Evolutionary conservation across 2,329 filamentous ascomycete species (phyloP), one percentile per base, ranked within the genome.

Genomic region (Botrytis fabae): DNA sequence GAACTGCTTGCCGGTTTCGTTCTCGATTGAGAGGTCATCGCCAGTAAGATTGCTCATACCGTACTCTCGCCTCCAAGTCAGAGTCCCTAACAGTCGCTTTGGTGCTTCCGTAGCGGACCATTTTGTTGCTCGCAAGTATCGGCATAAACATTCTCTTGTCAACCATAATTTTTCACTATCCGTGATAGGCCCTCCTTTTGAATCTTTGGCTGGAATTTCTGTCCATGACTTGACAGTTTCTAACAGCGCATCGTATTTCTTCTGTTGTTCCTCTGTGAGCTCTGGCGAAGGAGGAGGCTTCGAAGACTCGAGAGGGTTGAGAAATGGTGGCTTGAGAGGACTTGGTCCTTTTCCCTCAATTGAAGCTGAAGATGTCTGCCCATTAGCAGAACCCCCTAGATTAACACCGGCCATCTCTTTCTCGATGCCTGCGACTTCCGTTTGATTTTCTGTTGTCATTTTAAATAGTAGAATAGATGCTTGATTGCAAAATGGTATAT

Each of bases 1-100:
- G 73, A 97, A 87, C 82, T 98, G 95, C 86, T 99, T 99, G 77
- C 96, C 96, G 16, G 95, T 98, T 84, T 95, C 94, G 82, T 98
- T 97, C 85, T 99, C 96, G 20, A 93, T 90, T 1, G 92, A 94
- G 79, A 98, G 95, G 83, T 97, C 92, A 14, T 98, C 95, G 16
- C 92, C 86, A 0, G 93, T 95, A 80, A 94, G 88, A 72, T 83
- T 81, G 70, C 88, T 90, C 73, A 97, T 86, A 65, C 94, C 94
- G 80, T 97, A 99, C 80, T 97, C 94, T 72, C 95, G 89, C 64
- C 96, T 90, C 96, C 96, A 99, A 74, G 89, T 87, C 73, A 98
- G 84, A 0, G 95, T 98, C 62, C 88, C 88, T 77, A 91, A 90
- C 59, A 98, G 83, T n/a, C 96, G 92, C 81, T 91, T 92, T 77